phyloP scores from a whole-genome alignment of 139 green algal species.

The Chlamydomonas sphaeroides region DNA sequence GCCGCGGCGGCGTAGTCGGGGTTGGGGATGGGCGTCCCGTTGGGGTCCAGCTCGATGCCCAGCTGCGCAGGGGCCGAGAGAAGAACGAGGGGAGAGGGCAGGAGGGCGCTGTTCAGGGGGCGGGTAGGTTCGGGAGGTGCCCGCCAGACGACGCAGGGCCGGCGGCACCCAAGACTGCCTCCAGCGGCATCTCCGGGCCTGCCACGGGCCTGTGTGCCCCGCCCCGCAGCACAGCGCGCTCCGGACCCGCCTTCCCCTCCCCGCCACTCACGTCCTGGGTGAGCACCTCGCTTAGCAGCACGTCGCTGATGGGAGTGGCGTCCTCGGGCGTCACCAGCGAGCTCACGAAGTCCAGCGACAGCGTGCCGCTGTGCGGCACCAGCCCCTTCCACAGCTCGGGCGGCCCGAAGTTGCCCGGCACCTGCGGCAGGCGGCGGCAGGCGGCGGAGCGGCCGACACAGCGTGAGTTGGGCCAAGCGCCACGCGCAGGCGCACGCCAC shows the following conservation, averaged over 20 bases:
- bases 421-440: background rate
- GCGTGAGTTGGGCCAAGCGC: too few relatives aligned
- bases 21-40: background rate
- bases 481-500: too few relatives aligned
- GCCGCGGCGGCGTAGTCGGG: background rate
- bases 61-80: constrained; percentile 15
- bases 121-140: too few relatives aligned
- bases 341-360: constrained; percentile 68
- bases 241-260: too few relatives aligned
- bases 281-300: constrained; percentile 3
- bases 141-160: too few relatives aligned
- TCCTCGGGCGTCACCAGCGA: background rate
- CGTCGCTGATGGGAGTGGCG: background rate
- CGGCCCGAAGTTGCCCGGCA: constrained; percentile 54
- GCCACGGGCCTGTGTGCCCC: too few relatives aligned
- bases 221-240: too few relatives aligned
- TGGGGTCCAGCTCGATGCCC: constrained; percentile 28
- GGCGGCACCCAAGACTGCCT: background rate
- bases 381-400: constrained; percentile 61
- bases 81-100: background rate
- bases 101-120: too few relatives aligned
- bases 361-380: constrained; percentile 59
- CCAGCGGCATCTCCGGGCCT: background rate
- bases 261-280: background rate
- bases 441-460: too few relatives aligned